Evolutionary conservation across 202 grass and related monocot genomes (phyloP).

Genomic region (Panicum hallii): DNA sequence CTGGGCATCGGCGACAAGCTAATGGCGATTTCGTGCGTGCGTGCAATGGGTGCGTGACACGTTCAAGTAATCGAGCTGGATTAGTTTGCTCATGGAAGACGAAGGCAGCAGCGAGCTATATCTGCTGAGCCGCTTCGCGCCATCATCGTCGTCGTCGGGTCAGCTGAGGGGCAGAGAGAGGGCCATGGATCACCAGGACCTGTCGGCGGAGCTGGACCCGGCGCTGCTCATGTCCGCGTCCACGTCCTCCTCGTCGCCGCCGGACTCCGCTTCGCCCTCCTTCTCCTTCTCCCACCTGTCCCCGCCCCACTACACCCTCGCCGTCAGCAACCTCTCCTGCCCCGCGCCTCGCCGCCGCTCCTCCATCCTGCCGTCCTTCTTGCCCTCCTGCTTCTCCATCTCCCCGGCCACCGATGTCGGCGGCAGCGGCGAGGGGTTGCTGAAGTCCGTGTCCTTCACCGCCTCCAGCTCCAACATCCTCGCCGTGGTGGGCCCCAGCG

Average conservation of each 20-base stretch:
- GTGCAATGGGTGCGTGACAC: constrained; percentile 26
- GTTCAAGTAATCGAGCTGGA: constrained; percentile 23
- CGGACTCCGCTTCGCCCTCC: constrained; percentile 48
- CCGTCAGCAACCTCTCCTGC: constrained; percentile 68
- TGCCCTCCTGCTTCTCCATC: neutral
- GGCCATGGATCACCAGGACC: constrained; percentile 42
- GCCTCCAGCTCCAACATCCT: constrained; percentile 77
- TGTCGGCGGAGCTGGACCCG: constrained; percentile 62
- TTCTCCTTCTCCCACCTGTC: constrained; percentile 56
- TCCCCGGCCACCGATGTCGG: neutral
- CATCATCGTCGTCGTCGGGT: neutral
- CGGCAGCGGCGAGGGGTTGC: constrained; percentile 29
- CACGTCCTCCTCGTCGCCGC: constrained; percentile 52
- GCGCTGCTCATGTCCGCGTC: constrained; percentile 53
- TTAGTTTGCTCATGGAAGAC: neutral
- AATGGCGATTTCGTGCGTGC: neutral
- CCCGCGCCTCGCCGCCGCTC: constrained; percentile 44
- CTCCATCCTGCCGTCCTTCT: neutral
- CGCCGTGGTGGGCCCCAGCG: constrained; percentile 79
- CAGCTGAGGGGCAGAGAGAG: neutral
- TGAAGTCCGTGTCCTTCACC: constrained; percentile 72
- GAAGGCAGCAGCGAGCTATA: neutral
- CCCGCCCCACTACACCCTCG: constrained; percentile 48
- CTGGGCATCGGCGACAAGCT: neutral
- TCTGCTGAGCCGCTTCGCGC: constrained; percentile 24